phyloP scores from a whole-genome alignment of 2,329 filamentous ascomycete species.

The Colletotrichum magnum region DNA sequence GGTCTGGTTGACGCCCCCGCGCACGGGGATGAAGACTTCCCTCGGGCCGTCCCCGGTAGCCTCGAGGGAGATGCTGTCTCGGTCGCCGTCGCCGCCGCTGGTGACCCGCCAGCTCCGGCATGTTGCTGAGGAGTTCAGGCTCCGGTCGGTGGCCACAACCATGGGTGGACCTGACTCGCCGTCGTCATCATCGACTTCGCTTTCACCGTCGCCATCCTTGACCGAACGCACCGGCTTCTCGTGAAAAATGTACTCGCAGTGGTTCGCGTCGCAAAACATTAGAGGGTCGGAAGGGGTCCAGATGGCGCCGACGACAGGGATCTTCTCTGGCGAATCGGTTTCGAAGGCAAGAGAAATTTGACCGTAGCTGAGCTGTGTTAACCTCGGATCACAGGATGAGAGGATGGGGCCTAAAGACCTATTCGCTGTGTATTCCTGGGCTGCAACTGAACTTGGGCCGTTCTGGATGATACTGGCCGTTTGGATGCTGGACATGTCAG shows the following conservation, averaged over 20 bases:
- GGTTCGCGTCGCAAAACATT: conserved; percentile 35
- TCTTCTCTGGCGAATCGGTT: conserved; percentile 36
- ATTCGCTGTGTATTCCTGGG: conserved; percentile 59
- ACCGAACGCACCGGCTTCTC: conserved; percentile 45
- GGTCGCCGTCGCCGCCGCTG: conserved; percentile 49
- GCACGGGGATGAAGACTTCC: conserved; percentile 41
- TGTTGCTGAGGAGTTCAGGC: conserved; percentile 46
- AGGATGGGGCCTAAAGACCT: conserved; percentile 43
- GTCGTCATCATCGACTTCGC: conserved; percentile 34
- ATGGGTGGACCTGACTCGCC: no score
- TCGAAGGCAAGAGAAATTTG: conserved; percentile 51
- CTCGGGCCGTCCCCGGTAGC: conserved; percentile 27
- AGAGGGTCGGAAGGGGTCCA: conserved; percentile 48
- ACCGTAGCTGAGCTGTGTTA: conserved; percentile 50
- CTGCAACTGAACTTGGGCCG: conserved; percentile 42
- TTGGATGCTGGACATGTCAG: conserved; percentile 54
- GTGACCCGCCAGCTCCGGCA: conserved; percentile 52
- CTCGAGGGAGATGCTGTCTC: conserved; percentile 46
- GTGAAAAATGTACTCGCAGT: conserved; percentile 54
- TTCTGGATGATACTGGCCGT: conserved; percentile 48
- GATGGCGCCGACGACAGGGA: conserved; percentile 49
- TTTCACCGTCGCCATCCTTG: conserved; percentile 23
- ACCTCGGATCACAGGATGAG: background rate
- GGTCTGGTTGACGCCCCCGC: conserved; percentile 52
- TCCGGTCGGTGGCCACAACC: conserved; percentile 48